These are phyloP conservation scores for Boletellus deceptivus DNA, from an alignment of 1,284 basidiomycete genomes.

Conservation along the genomic window DNA sequence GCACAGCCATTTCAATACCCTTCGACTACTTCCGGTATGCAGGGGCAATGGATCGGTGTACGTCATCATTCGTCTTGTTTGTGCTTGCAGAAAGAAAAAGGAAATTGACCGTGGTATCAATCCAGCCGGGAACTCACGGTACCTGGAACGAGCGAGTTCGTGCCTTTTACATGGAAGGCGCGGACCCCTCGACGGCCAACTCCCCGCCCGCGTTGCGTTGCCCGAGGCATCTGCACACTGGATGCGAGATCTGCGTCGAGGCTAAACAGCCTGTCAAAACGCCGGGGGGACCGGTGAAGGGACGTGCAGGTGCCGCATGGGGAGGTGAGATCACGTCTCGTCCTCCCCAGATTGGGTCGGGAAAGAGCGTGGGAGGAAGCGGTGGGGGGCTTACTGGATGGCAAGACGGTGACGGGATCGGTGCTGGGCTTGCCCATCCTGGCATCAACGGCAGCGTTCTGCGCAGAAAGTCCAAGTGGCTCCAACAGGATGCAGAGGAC, in stretches of 20 bases:
- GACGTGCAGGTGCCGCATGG: conserved; percentile 18
- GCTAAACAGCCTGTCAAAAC: conserved; percentile 41
- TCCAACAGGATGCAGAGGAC: conserved; percentile 27
- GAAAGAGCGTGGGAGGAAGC: conserved; percentile 36
- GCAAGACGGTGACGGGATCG: conserved; percentile 68
- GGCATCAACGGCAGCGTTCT: conserved; percentile 53
- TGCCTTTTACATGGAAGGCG: conserved; percentile 56
- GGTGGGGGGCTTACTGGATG: conserved; percentile 63
- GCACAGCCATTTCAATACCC: conserved; percentile 7
- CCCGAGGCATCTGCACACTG: conserved; percentile 66
- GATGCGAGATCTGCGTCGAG: conserved; percentile 71
- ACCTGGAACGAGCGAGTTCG: conserved; percentile 44
- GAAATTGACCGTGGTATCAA: neutral
- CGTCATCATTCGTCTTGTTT: conserved; percentile 3
- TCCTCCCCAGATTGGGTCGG: conserved; percentile 19
- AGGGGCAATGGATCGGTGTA: conserved; percentile 15
- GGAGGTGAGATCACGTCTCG: conserved; percentile 30
- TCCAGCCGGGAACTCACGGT: conserved; percentile 18
- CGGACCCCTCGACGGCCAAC: conserved; percentile 60
- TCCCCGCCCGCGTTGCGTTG: conserved; percentile 64
- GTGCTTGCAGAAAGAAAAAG: no score
- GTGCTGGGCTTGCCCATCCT: conserved; percentile 59
- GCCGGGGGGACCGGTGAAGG: conserved; percentile 29
- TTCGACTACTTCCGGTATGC: conserved; percentile 8
- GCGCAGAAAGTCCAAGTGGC: conserved; percentile 44